Percentiles rank a stretch among this genome's conserved stretches.
Evolutionary conservation across 108 stramenopile genomes (phyloP).

Genomic region (Pelagomonas calceolata): DNA sequence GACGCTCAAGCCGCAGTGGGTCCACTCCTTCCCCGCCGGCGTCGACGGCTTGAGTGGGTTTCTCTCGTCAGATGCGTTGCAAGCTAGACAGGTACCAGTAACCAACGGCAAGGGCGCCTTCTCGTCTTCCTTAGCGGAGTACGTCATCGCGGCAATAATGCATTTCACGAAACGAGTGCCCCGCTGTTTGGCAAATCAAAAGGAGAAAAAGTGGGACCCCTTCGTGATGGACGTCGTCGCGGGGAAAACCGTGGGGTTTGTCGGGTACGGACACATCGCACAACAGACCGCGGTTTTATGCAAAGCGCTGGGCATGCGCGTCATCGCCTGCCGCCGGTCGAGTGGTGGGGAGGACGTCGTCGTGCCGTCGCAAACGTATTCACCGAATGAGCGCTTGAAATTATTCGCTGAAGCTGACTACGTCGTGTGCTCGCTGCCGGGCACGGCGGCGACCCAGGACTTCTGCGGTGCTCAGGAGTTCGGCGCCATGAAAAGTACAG

Average conservation of each 20-base stretch:
- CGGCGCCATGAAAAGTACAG: background rate
- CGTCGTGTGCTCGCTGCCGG: constrained; percentile 17
- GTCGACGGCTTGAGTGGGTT: constrained; percentile 3
- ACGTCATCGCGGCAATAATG: constrained; percentile 8
- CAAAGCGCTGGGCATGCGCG: constrained; percentile 15
- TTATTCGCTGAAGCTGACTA: constrained; percentile 7
- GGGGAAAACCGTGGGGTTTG: constrained; percentile 19
- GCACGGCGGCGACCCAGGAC: constrained; percentile 9
- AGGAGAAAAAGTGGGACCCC: constrained; percentile 5
- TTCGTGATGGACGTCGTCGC: constrained; percentile 17
- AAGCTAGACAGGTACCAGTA: background rate
- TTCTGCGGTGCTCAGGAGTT: constrained; percentile 10
- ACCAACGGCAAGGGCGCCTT: constrained; percentile 25
- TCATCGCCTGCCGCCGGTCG: constrained; percentile 10
- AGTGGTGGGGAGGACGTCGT: background rate
- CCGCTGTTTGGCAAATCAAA: constrained; percentile 4
- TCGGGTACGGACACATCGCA: constrained; percentile 23
- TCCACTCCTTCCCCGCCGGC: constrained; percentile 12
- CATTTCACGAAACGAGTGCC: constrained; percentile 21
- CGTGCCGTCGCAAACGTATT: background rate
- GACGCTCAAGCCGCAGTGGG: background rate
- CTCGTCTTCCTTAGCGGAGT: constrained; percentile 19
- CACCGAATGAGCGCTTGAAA: background rate
- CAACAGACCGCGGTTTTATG: constrained; percentile 3
- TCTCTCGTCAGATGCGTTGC: background rate